Evolutionary conservation across 768 basidiomycete species (phyloP), one percentile per base, ranked within the genome.

Genomic region (Rhodotorula babjevae): DNA sequence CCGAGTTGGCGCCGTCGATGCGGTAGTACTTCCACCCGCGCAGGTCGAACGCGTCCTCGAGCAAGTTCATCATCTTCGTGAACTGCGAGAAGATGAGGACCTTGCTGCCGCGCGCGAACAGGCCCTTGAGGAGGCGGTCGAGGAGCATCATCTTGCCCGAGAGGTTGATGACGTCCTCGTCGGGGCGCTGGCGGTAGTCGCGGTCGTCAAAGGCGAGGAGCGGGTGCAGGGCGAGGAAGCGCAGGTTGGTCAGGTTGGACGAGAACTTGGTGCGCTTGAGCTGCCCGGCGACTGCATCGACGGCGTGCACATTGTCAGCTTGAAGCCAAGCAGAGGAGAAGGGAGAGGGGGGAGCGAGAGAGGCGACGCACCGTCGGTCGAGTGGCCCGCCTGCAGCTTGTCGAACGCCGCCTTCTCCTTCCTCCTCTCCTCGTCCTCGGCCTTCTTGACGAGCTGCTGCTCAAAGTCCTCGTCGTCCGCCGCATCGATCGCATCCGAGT

Each of bases 81-180:
- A 99, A 98, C 81, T 99, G 95, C 68, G 90, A 81, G 76, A 84
- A 84, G 40, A 85, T 71, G 61, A 81, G 70, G 52, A 80, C 71
- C 79, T 93, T 95, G 81, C 95, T 93, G 15, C 85, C 86, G 6
- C 88, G 83, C 52, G 82, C 83, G 81, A 98, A 92, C 44, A 99
- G 82, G 67, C 88, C 93, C 46, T 86, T 86, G 15, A 99, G 85
- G 16, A 99, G 83, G 12, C 93, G 87, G 73, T 97, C 91, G 1
- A 99, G 86, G 5, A 99, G 83, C 85, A 98, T 89, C 95, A 98
- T 98, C 84, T 99, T 99, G 27, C 96, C 96, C 68, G 90, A 92
- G 1, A 87, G 87, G 68, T 89, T 88, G 36, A 94, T 87, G 46
- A 97, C 83, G 77, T 93, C 88, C 25, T 82, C 77, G 85, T 84